Evolutionary conservation across 345 rosid genomes (phyloP).

Genomic region (rapeseed (Brassica napus)): Da-Ae NC_063452.1:1855001-1855500

Average conservation of each 20-base stretch:
- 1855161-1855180: slow-evolving; percentile 8
- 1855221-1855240: slow-evolving; percentile 1
- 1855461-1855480: slow-evolving; percentile 71
- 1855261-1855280: neutral
- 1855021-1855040: neutral
- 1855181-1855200: neutral
- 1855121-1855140: neutral
- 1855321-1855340: neutral
- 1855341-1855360: neutral
- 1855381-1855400: neutral
- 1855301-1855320: too few relatives aligned
- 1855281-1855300: slow-evolving; percentile 29
- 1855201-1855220: neutral
- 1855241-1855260: neutral
- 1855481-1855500: slow-evolving; percentile 60
- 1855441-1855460: slow-evolving; percentile 63
- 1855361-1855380: too few relatives aligned
- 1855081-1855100: slow-evolving; percentile 21
- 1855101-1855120: too few relatives aligned
- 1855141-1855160: neutral
- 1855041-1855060: neutral
- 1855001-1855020: neutral
- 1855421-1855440: neutral
- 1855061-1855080: neutral
- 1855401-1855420: too few relatives aligned